phyloP scores from a whole-genome alignment of 2,329 filamentous ascomycete species.

The Fusarium newnesense region DNA sequence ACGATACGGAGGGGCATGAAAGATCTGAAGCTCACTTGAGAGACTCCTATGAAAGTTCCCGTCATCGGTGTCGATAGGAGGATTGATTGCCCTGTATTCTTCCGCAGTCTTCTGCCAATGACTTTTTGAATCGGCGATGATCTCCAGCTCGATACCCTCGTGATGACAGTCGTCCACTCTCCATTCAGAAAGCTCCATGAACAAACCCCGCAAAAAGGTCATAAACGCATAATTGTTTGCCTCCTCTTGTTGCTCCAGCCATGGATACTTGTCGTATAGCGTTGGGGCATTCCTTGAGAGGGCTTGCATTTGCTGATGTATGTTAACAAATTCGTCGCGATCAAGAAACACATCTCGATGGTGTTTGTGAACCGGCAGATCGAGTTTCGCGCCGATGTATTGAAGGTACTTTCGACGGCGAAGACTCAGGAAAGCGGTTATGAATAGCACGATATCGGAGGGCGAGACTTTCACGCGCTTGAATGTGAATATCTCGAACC shows the following conservation, averaged over 20 bases:
- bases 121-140: neutral
- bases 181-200: neutral
- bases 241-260: neutral
- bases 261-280: neutral
- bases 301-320: neutral
- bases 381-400: neutral
- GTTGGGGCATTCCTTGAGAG: fast-evolving
- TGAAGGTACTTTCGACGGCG: neutral
- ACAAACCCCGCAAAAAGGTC: neutral
- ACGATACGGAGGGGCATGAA: neutral
- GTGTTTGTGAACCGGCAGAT: neutral
- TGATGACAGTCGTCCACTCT: neutral
- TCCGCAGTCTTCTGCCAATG: neutral
- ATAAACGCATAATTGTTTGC: neutral
- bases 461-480: neutral
- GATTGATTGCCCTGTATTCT: neutral
- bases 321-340: fast-evolving
- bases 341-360: neutral
- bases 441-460: neutral
- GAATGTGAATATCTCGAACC: neutral
- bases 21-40: neutral
- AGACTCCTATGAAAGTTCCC: neutral
- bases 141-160: neutral
- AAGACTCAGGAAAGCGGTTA: neutral
- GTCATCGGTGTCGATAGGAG: fast-evolving